These are phyloP conservation scores for Haplographium delicatum DNA, from an alignment of 495 filamentous ascomycete species.

Conservation along the genomic window DNA sequence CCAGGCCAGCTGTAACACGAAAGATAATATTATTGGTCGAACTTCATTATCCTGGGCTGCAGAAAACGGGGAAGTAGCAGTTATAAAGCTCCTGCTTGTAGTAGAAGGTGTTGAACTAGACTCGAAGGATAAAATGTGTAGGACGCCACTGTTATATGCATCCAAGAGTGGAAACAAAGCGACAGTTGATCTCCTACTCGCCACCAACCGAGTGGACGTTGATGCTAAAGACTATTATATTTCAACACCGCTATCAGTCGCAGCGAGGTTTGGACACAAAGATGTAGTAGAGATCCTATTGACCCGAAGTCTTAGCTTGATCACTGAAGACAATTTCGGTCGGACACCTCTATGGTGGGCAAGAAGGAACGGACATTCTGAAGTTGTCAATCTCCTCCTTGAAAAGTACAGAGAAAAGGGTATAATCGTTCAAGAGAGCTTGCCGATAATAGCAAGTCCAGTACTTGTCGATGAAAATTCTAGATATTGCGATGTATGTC, in stretches of 20 bases:
- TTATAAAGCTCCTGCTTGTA: not conserved
- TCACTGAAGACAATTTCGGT: conserved; percentile 2
- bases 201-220: conserved; percentile 5
- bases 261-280: conserved; percentile 4
- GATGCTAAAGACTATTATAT: conserved; percentile 10
- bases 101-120: not conserved
- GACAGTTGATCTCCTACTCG: not conserved
- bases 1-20: no score
- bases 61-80: not conserved
- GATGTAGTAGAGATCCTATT: conserved; percentile 13
- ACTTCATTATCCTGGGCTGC: no score
- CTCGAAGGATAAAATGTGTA: not conserved
- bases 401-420: not conserved
- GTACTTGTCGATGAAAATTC: not conserved
- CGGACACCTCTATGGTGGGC: conserved; percentile 30
- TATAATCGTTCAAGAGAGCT: not conserved
- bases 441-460: not conserved
- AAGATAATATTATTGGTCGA: no score
- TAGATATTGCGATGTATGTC: conserved; percentile 2
- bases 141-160: not conserved
- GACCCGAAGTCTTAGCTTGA: not conserved
- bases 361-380: not conserved
- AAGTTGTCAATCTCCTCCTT: not conserved
- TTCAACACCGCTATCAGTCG: conserved; percentile 7
- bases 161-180: not conserved